Base-by-base conservation (phyloP, 306 rosid genomes). In the Malus asiatica region DNA sequence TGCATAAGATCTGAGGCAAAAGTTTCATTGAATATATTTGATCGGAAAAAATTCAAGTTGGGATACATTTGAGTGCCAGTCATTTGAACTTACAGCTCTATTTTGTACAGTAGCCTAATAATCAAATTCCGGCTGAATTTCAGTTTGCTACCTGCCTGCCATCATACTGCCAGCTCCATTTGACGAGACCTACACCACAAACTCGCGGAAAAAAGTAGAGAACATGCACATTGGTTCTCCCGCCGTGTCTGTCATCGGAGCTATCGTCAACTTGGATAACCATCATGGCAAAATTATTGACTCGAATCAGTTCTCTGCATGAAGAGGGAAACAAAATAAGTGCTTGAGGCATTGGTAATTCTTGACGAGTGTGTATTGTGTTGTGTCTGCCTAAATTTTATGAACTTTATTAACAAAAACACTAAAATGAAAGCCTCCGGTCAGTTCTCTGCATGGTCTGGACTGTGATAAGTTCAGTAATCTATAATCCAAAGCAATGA, bases 231-330 rank as follows among this genome's bases (percentile, higher is more conserved):
- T 46, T 27, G 75, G 66, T 58, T 81, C 79, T 80, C 46, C 20
- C 9, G 20, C 33, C 81, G 66, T 60, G 22, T 80, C 77, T 63
- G 60, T 58, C 66, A 74, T 76, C 71, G 33, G 72, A 67, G 66
- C 76, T 53, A 70, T 82, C 73, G 73, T 51, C 70, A 68, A 58
- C 70, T 77, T 59, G 78, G 78, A 35, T 48, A 5, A 65, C 76
- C 66, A 14, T 68, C 76, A 59, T 29, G 18, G 29, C 58, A 66
- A 27, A 66, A 52, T 71, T 74, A 55, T 68, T 80, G 73, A 71
- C 72, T 75, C 11, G 57, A 81, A 45, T 83, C 88, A 81, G 87
- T 89, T 72, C 79, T 87, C 97, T 88, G 91, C 79, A 60, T 18
- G 45, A 69, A 80, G 68, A 48, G 30, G 52, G 15, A 11, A 57